Evolutionary conservation across 306 rosid species (phyloP).

Genomic region (Inga leiocalycina): DNA sequence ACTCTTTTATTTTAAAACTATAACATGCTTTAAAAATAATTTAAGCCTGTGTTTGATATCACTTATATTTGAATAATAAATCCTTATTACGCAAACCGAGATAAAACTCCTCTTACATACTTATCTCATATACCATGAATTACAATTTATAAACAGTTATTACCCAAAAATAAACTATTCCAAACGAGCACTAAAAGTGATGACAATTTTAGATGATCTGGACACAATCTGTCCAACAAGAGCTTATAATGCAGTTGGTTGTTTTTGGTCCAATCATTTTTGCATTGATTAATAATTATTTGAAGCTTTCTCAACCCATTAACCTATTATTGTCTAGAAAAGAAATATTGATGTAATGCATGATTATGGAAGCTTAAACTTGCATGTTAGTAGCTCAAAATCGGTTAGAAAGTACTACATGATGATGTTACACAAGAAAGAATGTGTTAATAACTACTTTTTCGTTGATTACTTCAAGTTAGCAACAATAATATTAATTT

Average conservation of each 20-base stretch:
- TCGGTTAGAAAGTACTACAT: constrained; percentile 22
- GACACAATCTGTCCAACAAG: background rate
- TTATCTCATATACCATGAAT: too few relatives aligned
- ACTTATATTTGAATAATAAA: too few relatives aligned
- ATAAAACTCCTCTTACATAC: too few relatives aligned
- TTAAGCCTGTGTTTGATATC: too few relatives aligned
- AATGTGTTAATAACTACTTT: background rate
- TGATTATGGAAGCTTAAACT: constrained; percentile 2
- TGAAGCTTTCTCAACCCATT: background rate
- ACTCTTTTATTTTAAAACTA: background rate
- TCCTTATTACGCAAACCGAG: too few relatives aligned
- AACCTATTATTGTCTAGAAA: background rate
- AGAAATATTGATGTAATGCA: background rate
- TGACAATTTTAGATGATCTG: background rate
- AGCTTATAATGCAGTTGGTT: background rate
- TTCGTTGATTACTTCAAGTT: background rate
- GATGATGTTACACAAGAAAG: constrained; percentile 24
- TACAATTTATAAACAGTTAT: too few relatives aligned
- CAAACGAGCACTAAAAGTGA: background rate
- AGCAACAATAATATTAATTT: constrained; percentile 4
- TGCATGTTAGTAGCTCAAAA: constrained; percentile 11
- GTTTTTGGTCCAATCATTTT: background rate
- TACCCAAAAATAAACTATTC: too few relatives aligned
- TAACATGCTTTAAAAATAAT: background rate
- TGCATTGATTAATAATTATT: background rate